Conservation (phyloP, 2,329 filamentous ascomycete species). For the Fusarium nanum region DNA sequence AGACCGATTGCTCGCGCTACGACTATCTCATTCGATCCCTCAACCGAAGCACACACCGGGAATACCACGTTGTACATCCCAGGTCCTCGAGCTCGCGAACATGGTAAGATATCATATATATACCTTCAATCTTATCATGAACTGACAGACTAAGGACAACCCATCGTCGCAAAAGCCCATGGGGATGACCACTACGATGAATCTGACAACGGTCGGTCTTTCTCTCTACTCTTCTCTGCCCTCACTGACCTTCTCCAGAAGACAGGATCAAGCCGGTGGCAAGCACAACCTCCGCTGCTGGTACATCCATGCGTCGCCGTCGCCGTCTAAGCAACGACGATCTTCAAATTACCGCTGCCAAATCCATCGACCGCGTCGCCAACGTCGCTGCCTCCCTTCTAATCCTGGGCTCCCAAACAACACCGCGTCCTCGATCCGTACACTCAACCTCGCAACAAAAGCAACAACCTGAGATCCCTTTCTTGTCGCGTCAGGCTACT, state of each 20-base stretch:
- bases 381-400: neutral
- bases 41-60: neutral
- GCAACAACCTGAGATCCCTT: neutral
- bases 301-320: neutral
- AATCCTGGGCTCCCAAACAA: constrained; percentile 3
- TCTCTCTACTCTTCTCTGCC: neutral
- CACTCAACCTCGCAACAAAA: neutral
- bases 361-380: constrained; percentile 10
- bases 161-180: neutral
- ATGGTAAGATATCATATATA: neutral
- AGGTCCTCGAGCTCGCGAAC: neutral
- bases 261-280: neutral
- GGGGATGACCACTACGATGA: neutral
- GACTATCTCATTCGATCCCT: neutral
- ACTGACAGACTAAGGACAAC: neutral
- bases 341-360: neutral
- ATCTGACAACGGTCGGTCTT: neutral
- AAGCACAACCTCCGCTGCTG: rapidly evolving
- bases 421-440: neutral
- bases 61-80: constrained; percentile 1
- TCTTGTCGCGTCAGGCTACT: constrained; percentile 8
- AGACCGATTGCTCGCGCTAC: neutral
- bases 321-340: neutral
- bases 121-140: too few relatives aligned
- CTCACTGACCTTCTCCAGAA: neutral